These are phyloP conservation scores for Crotalaria pallida DNA, from an alignment of 306 rosid species.

Conservation along the genomic window DNA sequence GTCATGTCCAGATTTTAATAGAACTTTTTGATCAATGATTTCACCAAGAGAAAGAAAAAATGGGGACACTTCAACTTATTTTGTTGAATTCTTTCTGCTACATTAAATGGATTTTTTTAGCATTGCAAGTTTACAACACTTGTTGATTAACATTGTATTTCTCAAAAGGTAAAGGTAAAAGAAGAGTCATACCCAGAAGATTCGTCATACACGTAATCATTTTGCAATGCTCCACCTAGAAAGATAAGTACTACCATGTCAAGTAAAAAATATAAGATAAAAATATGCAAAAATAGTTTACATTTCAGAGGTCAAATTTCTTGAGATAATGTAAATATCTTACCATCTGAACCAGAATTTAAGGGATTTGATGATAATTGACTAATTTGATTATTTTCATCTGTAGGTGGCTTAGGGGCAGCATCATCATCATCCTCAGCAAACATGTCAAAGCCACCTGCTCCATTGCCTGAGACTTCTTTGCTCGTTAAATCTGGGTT, in stretches of 20 bases:
- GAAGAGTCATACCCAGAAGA: conserved; percentile 52
- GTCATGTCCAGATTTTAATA: conserved; percentile 15
- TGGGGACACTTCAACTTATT: background rate
- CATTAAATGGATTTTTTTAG: background rate
- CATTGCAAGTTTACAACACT: background rate
- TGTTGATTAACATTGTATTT: background rate
- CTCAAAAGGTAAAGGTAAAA: conserved; percentile 6
- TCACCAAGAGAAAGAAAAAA: background rate
- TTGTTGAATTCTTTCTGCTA: background rate
- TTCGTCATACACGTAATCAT: conserved; percentile 59
- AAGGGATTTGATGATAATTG: conserved; percentile 30
- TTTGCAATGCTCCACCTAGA: conserved; percentile 45
- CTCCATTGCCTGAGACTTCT: conserved; percentile 39
- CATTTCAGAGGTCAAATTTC: conserved; percentile 16
- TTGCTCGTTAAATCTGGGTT: conserved; percentile 26
- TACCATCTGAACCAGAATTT: conserved; percentile 41
- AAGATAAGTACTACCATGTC: conserved; percentile 10
- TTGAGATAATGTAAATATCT: conserved; percentile 6
- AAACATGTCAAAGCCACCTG: conserved; percentile 70
- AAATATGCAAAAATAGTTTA: background rate
- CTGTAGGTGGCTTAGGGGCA: conserved; percentile 42
- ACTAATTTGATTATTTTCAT: conserved; percentile 35
- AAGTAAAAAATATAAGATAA: background rate
- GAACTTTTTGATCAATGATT: background rate
- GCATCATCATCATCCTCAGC: conserved; percentile 59